phyloP scores from a whole-genome alignment of 2,329 filamentous ascomycete genomes.

The Fulvia fulva region DNA sequence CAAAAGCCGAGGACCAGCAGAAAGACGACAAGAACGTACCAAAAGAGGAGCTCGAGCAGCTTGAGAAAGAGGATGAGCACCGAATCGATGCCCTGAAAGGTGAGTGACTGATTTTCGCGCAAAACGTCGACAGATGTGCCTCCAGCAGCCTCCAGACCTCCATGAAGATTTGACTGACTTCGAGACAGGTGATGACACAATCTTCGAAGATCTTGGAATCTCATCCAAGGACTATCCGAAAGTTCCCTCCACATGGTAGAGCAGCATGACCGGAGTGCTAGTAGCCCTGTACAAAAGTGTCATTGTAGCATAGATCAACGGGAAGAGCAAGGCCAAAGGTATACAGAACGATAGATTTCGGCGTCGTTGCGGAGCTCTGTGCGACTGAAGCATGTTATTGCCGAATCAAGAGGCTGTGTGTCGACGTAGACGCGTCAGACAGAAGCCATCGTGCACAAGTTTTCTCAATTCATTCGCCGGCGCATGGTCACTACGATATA shows the following conservation, averaged over 20 bases:
- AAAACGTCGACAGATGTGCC: constrained; percentile 4
- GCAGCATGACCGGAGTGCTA: background rate
- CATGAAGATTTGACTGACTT: constrained; percentile 23
- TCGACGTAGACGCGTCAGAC: too few species aligned
- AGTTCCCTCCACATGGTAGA: constrained; percentile 58
- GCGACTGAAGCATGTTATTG: background rate
- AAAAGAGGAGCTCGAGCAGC: constrained; percentile 66
- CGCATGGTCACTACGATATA: too few species aligned
- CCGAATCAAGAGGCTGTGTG: too few species aligned
- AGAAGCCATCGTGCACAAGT: too few species aligned
- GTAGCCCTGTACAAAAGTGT: background rate
- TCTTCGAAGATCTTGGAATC: constrained; percentile 59
- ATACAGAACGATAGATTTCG: background rate
- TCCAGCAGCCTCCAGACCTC: background rate
- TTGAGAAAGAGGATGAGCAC: constrained; percentile 70
- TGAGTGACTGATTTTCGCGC: constrained; percentile 27
- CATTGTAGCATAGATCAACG: background rate
- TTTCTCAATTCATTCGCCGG: too few species aligned
- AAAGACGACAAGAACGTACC: constrained; percentile 57
- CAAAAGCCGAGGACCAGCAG: constrained; percentile 55
- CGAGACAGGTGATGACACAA: constrained; percentile 47
- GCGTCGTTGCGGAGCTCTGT: background rate
- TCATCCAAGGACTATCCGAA: constrained; percentile 62
- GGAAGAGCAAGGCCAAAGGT: background rate
- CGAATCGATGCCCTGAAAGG: constrained; percentile 58